Conservation (phyloP, 2,329 filamentous ascomycete genomes). For the Aureobasidium vineae region DNA sequence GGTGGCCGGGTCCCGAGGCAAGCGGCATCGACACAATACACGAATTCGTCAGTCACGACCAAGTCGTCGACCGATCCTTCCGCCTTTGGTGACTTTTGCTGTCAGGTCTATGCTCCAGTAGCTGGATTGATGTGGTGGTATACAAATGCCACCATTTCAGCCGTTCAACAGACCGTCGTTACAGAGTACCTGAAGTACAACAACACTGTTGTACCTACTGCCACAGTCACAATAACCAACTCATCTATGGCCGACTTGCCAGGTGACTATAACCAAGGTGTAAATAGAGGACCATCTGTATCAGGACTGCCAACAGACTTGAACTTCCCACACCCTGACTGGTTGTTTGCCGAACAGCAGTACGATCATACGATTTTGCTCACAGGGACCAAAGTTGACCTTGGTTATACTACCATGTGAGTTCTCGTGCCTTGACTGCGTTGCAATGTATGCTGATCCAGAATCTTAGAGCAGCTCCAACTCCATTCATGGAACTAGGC, state of each 20-base stretch:
- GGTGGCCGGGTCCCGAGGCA: not conserved
- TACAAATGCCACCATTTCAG: not conserved
- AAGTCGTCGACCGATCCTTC: not conserved
- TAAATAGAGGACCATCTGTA: not conserved
- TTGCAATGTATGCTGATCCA: not conserved
- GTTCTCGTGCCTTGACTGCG: too few species aligned
- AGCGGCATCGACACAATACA: not conserved
- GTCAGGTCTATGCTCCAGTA: not conserved
- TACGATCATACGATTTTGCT: not conserved
- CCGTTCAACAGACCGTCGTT: not conserved
- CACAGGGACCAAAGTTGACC: not conserved
- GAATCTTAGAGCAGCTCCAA: not conserved
- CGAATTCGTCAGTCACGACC: not conserved
- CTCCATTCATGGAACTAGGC: not conserved
- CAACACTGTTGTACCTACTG: not conserved
- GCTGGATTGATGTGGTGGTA: not conserved
- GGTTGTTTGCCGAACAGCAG: not conserved
- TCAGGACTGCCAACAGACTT: not conserved
- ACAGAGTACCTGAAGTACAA: not conserved
- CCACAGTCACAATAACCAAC: slow-evolving; percentile 1
- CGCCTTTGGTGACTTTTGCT: not conserved
- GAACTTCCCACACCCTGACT: not conserved
- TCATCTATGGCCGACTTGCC: not conserved
- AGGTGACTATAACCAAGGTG: not conserved
- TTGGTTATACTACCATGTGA: not conserved